Conservation (phyloP, 1,139 yeast genomes). For the Torulaspora globosa region DNA sequence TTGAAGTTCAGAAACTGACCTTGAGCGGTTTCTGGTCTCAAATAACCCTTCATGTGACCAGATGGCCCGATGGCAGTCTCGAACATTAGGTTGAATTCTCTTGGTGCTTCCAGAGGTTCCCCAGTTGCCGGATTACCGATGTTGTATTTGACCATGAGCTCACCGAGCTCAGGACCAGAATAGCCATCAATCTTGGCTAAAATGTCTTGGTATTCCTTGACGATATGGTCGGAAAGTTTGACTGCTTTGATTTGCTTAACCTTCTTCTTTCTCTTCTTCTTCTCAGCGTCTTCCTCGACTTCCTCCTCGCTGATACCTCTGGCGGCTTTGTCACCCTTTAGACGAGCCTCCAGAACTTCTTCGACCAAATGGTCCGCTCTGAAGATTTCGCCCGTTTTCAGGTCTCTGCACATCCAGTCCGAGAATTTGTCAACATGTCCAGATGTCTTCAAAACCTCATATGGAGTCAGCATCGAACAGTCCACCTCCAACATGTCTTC, state of each 20-base stretch:
- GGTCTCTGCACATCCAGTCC: constrained; percentile 98
- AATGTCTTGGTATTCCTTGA: constrained; percentile 74
- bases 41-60: constrained; percentile 89
- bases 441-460: constrained; percentile 94
- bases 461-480: constrained; percentile 95
- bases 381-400: constrained; percentile 94
- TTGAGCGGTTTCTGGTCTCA: constrained; percentile 99
- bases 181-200: constrained; percentile 94
- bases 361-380: constrained; percentile 98
- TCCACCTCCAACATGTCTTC: constrained; percentile 99
- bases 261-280: constrained; percentile 90
- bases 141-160: constrained; percentile 71
- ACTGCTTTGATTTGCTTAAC: constrained; percentile 91
- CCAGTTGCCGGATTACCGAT: constrained; percentile 91
- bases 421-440: constrained; percentile 99
- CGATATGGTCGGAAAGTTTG: constrained; percentile 76
- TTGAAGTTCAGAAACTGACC: constrained; percentile 96
- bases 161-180: constrained; percentile 89
- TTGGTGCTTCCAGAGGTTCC: constrained; percentile 81
- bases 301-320: constrained; percentile 64
- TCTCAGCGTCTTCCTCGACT: constrained; percentile 61
- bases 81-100: constrained; percentile 96
- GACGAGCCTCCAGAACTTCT: constrained; percentile 91
- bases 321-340: constrained; percentile 95
- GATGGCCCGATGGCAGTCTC: constrained; percentile 99